phyloP scores from a whole-genome alignment of 1,284 basidiomycete species.

The Erythrobasidium hasegawianum region DNA sequence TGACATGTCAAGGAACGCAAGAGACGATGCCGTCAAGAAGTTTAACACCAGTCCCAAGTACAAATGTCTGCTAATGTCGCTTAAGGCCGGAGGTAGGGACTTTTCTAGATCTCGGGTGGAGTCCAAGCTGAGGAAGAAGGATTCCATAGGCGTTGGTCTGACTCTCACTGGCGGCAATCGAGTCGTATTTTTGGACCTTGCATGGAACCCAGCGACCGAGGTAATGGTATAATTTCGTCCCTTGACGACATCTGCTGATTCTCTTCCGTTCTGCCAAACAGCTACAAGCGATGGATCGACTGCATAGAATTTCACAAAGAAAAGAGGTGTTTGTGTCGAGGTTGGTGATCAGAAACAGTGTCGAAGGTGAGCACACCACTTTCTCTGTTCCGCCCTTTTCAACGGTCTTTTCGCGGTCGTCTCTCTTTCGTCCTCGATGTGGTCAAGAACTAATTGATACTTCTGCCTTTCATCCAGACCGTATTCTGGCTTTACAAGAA shows the following conservation, averaged over 20 bases:
- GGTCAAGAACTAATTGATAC: too few relatives aligned
- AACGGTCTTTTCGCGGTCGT: too few relatives aligned
- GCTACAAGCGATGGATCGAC: background rate
- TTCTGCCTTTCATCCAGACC: conserved; percentile 38
- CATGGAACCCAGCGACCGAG: conserved; percentile 47
- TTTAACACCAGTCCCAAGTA: conserved; percentile 59
- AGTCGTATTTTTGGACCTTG: conserved; percentile 64
- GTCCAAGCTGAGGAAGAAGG: conserved; percentile 44
- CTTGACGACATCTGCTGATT: too few relatives aligned
- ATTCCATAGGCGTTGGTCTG: conserved; percentile 44
- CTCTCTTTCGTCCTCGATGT: too few relatives aligned
- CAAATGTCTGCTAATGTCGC: conserved; percentile 37
- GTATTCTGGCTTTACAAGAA: conserved; percentile 48
- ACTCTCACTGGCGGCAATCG: conserved; percentile 39
- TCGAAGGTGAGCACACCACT: conserved; percentile 41
- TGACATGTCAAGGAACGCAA: conserved; percentile 38
- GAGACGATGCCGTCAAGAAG: conserved; percentile 41
- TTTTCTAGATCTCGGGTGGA: background rate
- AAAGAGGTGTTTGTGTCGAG: conserved; percentile 48
- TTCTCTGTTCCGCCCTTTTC: too few relatives aligned
- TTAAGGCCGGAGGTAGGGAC: conserved; percentile 37
- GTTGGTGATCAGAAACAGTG: conserved; percentile 48
- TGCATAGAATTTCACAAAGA: conserved; percentile 57
- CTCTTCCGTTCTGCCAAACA: background rate
- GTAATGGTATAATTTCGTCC: background rate